phyloP scores from a whole-genome alignment of 306 rosid species.

The Glycine soja region DNA sequence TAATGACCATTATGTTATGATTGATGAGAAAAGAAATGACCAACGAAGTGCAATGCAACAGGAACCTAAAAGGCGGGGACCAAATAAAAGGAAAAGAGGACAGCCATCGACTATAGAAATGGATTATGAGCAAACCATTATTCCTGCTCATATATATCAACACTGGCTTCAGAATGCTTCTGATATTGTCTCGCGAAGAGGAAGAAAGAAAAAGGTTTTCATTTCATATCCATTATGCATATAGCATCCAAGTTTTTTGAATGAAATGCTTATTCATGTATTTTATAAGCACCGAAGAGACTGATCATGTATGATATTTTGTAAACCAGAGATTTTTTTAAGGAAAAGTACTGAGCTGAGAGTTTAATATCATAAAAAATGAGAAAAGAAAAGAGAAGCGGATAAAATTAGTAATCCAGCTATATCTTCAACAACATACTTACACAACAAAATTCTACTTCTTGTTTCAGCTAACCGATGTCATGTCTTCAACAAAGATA shows the following conservation, averaged over 20 bases:
- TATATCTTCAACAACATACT: slow-evolving; percentile 9
- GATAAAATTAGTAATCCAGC: slow-evolving; percentile 2
- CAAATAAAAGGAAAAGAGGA: slow-evolving; percentile 62
- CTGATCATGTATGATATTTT: slow-evolving; percentile 3
- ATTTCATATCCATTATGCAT: slow-evolving; percentile 35
- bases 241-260: slow-evolving; percentile 31
- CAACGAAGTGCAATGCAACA: slow-evolving; percentile 52
- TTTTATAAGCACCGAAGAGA: not conserved
- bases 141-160: slow-evolving; percentile 76
- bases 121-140: slow-evolving; percentile 79
- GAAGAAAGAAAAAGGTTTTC: slow-evolving; percentile 76
- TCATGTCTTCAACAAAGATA: slow-evolving; percentile 61
- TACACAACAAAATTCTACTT: slow-evolving; percentile 1
- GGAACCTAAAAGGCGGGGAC: slow-evolving; percentile 52
- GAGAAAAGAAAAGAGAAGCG: not conserved
- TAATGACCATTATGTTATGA: slow-evolving; percentile 1
- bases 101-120: slow-evolving; percentile 47
- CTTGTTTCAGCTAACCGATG: slow-evolving; percentile 53
- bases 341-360: not conserved
- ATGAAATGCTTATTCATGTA: not conserved
- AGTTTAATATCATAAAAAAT: not conserved
- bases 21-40: slow-evolving; percentile 34
- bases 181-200: slow-evolving; percentile 65
- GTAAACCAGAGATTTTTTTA: not conserved
- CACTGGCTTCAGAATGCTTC: slow-evolving; percentile 80